Evolutionary conservation across 257 asterid species (phyloP).

Genomic region (Galeopsis tetrahit): DNA sequence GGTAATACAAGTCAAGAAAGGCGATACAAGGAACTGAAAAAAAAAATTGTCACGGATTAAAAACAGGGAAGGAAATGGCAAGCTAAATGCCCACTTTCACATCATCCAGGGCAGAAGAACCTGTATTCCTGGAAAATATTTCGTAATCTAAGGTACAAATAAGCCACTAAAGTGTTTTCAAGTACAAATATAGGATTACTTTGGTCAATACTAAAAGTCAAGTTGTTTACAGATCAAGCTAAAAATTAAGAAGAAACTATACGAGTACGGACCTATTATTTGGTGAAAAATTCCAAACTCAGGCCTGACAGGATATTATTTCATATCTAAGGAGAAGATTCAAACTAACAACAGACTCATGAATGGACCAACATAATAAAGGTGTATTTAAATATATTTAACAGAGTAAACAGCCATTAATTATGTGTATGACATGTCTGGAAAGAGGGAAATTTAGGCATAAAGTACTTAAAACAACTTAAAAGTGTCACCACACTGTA

Average conservation of each 20-base stretch:
- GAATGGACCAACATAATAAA: neutral
- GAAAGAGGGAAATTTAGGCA: neutral
- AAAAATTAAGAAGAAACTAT: neutral
- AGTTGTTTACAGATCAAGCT: neutral
- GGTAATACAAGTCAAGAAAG: neutral
- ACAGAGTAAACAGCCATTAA: neutral
- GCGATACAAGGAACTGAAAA: neutral
- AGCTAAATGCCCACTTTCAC: conserved; percentile 4
- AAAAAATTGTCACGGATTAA: no score
- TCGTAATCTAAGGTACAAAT: neutral
- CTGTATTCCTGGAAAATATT: neutral
- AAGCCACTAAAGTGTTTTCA: neutral
- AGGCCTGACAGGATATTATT: neutral
- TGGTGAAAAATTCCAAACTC: neutral
- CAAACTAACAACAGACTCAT: neutral
- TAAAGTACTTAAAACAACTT: neutral
- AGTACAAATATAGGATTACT: neutral
- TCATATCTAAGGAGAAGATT: neutral
- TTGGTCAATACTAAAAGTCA: neutral
- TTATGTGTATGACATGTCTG: neutral
- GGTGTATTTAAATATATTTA: neutral
- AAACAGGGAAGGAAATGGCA: neutral
- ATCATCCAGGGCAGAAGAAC: conserved; percentile 4
- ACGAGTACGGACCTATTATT: neutral
- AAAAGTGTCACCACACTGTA: neutral